These are phyloP conservation scores for Blastobotrys buckinghamii DNA, from an alignment of 1,139 yeast genomes.

Conservation along the genomic window DNA sequence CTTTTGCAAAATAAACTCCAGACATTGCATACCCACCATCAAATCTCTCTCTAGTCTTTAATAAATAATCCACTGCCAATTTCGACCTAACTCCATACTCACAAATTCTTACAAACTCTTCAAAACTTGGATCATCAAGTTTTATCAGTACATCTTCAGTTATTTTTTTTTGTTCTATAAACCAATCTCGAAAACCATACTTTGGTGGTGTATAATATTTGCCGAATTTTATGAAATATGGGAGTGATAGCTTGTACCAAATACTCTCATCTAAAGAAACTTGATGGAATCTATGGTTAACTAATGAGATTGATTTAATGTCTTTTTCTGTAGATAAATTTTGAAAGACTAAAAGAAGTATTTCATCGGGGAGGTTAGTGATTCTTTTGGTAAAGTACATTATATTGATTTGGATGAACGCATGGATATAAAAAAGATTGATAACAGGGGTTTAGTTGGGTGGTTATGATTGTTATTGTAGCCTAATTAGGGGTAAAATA, in stretches of 20 bases:
- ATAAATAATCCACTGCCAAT: not conserved
- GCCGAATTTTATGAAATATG: conserved; percentile 1
- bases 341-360: conserved; percentile 1
- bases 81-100: not conserved
- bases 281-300: not conserved
- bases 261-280: conserved; percentile 5
- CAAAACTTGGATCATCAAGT: not conserved
- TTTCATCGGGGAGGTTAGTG: conserved; percentile 7
- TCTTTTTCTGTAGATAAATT: not conserved
- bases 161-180: not conserved
- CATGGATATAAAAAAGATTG: too few species aligned
- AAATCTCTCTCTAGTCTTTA: not conserved
- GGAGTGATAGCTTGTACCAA: conserved; percentile 2
- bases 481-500: too few species aligned
- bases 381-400: too few species aligned
- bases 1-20: not conserved
- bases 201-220: not conserved
- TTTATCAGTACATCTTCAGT: not conserved
- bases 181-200: not conserved
- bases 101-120: not conserved
- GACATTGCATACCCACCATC: not conserved
- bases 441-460: too few species aligned
- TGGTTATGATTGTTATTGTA: too few species aligned
- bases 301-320: not conserved
- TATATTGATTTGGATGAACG: too few species aligned